Evolutionary conservation across 2,329 filamentous ascomycete genomes (phyloP).

Genomic region (Capronia epimyces): DNA sequence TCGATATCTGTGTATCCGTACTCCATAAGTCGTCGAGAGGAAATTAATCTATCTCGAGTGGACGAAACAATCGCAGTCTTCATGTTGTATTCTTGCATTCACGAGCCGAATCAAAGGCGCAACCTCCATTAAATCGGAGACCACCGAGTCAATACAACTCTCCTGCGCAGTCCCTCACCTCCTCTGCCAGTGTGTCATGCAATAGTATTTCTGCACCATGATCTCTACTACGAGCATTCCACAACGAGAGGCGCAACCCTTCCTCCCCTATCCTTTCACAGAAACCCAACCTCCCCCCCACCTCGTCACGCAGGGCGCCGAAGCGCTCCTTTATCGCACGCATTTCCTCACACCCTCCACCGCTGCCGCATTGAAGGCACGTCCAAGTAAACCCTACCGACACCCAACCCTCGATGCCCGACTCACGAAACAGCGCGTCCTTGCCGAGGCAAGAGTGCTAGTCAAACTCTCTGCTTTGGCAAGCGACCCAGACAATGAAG

Average conservation of each 20-base stretch:
- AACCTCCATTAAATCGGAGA: background rate
- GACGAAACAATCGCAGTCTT: background rate
- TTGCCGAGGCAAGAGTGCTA: slow-evolving; percentile 82
- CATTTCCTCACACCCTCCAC: slow-evolving; percentile 64
- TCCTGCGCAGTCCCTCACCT: background rate
- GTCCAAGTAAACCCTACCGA: slow-evolving; percentile 83
- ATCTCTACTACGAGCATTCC: background rate
- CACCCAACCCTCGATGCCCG: slow-evolving; percentile 84
- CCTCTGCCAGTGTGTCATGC: too few species aligned
- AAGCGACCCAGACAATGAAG: slow-evolving; percentile 38
- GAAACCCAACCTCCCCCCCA: slow-evolving; percentile 57
- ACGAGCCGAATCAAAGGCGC: too few species aligned
- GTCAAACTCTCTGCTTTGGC: slow-evolving; percentile 58
- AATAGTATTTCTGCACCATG: background rate
- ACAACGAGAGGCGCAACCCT: background rate
- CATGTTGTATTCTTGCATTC: background rate
- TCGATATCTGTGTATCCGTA: too few species aligned
- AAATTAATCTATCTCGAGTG: too few species aligned
- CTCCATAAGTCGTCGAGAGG: too few species aligned
- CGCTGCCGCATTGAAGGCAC: slow-evolving; percentile 80
- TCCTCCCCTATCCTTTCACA: slow-evolving; percentile 61
- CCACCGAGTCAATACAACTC: background rate
- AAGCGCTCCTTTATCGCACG: slow-evolving; percentile 88
- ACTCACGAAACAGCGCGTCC: slow-evolving; percentile 77
- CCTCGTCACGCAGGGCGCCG: slow-evolving; percentile 88